These are phyloP conservation scores for Candida germanica DNA, from an alignment of 805 yeast genomes.

Conservation along the genomic window DNA sequence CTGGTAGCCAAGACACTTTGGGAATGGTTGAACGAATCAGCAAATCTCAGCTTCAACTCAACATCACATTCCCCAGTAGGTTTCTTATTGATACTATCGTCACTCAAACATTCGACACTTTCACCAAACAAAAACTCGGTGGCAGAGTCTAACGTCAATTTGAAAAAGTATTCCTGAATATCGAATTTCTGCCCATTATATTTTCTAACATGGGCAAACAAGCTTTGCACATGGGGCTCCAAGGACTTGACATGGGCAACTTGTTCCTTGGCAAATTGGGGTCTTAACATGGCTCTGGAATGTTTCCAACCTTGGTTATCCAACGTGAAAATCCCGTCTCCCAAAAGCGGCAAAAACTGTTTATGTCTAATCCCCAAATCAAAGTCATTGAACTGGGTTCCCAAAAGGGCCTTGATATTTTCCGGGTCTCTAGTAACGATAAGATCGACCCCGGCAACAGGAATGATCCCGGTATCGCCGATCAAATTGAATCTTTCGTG, in stretches of 20 bases:
- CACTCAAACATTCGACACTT: conserved; percentile 32
- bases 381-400: conserved; percentile 41
- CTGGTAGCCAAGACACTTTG: conserved; percentile 31
- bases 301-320: conserved; percentile 44
- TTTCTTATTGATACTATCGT: conserved; percentile 15
- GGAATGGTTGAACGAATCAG: conserved; percentile 32
- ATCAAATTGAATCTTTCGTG: conserved; percentile 12
- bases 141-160: conserved; percentile 39
- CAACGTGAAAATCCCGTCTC: conserved; percentile 43
- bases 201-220: conserved; percentile 29
- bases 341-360: conserved; percentile 36
- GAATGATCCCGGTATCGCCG: conserved; percentile 8
- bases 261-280: conserved; percentile 44
- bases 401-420: conserved; percentile 40
- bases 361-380: conserved; percentile 37
- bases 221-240: conserved; percentile 39
- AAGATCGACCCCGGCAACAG: conserved; percentile 20
- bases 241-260: conserved; percentile 37
- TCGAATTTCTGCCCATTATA: conserved; percentile 28
- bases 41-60: conserved; percentile 33
- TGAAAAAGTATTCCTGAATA: conserved; percentile 37
- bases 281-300: conserved; percentile 42
- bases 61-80: conserved; percentile 17
- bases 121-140: conserved; percentile 43
- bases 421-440: conserved; percentile 37